Evolutionary conservation across 202 grass and related monocot species (phyloP).

Genomic region (Brachypodium distachyon): DNA sequence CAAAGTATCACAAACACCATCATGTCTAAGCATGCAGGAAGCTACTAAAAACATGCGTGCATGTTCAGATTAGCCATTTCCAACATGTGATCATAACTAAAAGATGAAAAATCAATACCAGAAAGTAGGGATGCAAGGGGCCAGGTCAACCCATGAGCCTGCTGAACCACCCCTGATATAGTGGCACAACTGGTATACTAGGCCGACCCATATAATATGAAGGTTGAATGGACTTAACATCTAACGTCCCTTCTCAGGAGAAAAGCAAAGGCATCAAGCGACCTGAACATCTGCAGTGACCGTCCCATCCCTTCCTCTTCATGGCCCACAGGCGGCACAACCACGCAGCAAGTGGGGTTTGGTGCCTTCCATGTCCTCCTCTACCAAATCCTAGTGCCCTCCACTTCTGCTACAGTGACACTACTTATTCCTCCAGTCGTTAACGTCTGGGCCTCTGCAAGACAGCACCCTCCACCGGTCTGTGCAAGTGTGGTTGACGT

Average conservation of each 20-base stretch:
- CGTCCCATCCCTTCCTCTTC: background rate
- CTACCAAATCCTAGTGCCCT: background rate
- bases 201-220: background rate
- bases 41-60: background rate
- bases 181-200: background rate
- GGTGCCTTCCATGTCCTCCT: background rate
- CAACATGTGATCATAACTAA: slow-evolving; percentile 21
- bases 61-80: slow-evolving; percentile 28
- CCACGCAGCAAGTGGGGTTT: too few species aligned
- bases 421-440: too few species aligned
- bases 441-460: too few species aligned
- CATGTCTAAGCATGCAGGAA: background rate
- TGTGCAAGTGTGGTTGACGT: background rate
- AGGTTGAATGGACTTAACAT: background rate
- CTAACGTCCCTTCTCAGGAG: background rate
- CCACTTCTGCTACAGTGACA: background rate
- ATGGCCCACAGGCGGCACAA: background rate
- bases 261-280: background rate
- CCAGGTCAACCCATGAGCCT: too few species aligned
- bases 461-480: background rate
- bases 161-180: background rate
- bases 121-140: background rate
- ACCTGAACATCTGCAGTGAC: background rate
- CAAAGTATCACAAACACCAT: background rate
- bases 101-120: slow-evolving; percentile 19